These are phyloP conservation scores for Fusarium sp. DNA, from an alignment of 2,329 filamentous ascomycete species.

Conservation along the genomic window DNA sequence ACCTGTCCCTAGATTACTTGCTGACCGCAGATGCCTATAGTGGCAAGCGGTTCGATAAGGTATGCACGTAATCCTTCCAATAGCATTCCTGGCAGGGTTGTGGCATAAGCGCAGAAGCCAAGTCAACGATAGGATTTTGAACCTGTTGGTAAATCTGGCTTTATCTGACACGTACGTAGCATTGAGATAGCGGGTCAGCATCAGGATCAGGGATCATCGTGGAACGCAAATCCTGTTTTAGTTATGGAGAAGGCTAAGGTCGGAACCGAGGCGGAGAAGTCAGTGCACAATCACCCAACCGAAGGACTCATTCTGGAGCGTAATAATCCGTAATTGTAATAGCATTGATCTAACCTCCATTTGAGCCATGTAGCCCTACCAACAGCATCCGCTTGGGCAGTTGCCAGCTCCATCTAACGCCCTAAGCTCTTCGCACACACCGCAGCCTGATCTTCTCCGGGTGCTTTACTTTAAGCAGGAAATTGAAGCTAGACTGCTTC, in stretches of 20 bases:
- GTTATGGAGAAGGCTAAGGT: not conserved
- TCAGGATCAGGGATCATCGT: constrained; percentile 1
- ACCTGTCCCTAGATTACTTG: not conserved
- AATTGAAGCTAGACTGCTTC: constrained; percentile 45
- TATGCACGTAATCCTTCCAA: not conserved
- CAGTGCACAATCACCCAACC: too few relatives aligned
- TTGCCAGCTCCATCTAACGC: not conserved
- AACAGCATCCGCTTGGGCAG: not conserved
- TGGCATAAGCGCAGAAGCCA: not conserved
- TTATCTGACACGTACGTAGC: constrained; percentile 2
- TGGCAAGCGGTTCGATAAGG: not conserved
- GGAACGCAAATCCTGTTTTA: not conserved
- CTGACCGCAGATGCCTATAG: not conserved
- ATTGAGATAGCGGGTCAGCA: not conserved
- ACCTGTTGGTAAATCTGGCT: not conserved
- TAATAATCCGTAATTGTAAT: not conserved
- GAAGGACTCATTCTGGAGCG: too few relatives aligned
- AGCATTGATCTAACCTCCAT: not conserved
- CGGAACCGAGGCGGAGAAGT: not conserved
- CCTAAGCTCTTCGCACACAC: constrained; percentile 28
- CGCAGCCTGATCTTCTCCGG: constrained; percentile 40
- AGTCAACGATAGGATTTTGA: not conserved
- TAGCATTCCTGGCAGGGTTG: not conserved
- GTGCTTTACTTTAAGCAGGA: constrained; percentile 43
- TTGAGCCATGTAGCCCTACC: constrained; percentile 9